Evolutionary conservation across 2,329 filamentous ascomycete genomes (phyloP).

Genomic region (Parastagonospora avenae): DNA sequence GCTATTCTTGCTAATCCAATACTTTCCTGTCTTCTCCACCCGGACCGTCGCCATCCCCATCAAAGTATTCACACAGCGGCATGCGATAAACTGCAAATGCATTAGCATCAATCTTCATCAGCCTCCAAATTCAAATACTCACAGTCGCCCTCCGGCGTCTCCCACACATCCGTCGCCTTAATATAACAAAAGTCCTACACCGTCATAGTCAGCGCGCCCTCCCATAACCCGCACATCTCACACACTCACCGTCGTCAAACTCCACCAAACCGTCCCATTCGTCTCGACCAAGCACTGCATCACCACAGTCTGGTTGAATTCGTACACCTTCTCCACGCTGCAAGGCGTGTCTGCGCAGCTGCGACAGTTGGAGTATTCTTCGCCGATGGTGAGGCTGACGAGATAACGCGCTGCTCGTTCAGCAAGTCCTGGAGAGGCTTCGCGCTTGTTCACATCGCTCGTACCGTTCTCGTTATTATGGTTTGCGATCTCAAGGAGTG

Average conservation of each 20-base stretch:
- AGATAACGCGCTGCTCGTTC: slow-evolving; percentile 22
- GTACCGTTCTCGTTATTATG: slow-evolving; percentile 33
- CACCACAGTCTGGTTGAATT: slow-evolving; percentile 32
- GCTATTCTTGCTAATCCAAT: no score
- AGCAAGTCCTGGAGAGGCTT: slow-evolving; percentile 2
- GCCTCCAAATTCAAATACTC: slow-evolving; percentile 4
- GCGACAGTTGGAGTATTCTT: slow-evolving; percentile 33
- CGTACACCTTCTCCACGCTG: slow-evolving; percentile 16
- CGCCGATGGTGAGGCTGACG: slow-evolving; percentile 37
- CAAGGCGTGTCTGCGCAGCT: slow-evolving; percentile 22
- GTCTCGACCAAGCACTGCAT: slow-evolving; percentile 27
- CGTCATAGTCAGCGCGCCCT: background rate
- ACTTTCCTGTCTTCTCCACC: background rate
- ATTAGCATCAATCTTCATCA: background rate
- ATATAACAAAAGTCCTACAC: slow-evolving; percentile 35
- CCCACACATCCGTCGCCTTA: slow-evolving; percentile 32
- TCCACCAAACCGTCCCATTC: slow-evolving; percentile 26
- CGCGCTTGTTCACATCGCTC: slow-evolving; percentile 23
- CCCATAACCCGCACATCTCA: background rate
- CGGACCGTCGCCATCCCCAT: background rate
- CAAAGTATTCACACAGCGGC: slow-evolving; percentile 21
- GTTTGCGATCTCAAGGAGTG: slow-evolving; percentile 23
- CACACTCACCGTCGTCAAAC: slow-evolving; percentile 22
- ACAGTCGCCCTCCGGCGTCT: slow-evolving; percentile 30
- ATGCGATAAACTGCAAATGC: slow-evolving; percentile 21